Conservation (phyloP, 257 asterid genomes). For the Capsicum chinense region DNA sequence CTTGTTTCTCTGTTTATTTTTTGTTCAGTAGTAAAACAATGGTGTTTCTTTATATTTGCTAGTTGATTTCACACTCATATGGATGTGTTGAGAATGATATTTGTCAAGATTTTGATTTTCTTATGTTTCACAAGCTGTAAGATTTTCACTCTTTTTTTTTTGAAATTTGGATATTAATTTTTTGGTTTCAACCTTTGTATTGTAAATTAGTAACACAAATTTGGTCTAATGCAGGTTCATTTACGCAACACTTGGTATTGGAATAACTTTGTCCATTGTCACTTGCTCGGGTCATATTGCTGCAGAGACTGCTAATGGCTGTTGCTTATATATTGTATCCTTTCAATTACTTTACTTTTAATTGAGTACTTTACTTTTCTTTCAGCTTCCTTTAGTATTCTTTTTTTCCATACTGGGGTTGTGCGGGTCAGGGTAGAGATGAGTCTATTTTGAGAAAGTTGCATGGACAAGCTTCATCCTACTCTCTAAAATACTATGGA, state of each 20-base stretch:
- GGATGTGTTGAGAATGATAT: not conserved
- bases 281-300: constrained; percentile 73
- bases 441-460: not conserved
- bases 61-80: not conserved
- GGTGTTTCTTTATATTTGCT: constrained; percentile 19
- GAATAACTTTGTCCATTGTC: constrained; percentile 52
- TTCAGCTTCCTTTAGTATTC: not conserved
- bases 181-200: not conserved
- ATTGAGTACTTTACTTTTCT: not conserved
- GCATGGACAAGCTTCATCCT: not conserved
- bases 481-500: constrained; percentile 8
- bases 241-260: constrained; percentile 61
- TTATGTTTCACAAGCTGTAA: not conserved
- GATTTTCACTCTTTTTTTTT: not conserved
- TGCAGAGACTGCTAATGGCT: constrained; percentile 70
- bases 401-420: not conserved
- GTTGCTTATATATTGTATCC: constrained; percentile 75
- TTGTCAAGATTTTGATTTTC: not conserved
- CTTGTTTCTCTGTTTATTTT: constrained; percentile 12
- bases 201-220: not conserved
- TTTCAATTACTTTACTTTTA: constrained; percentile 26
- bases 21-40: not conserved
- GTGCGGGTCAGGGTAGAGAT: not conserved
- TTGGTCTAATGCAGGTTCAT: constrained; percentile 58
- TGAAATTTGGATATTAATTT: not conserved